Evolutionary conservation across 2,329 filamentous ascomycete genomes (phyloP), one percentile per base, ranked within the genome.

Genomic region (Pseudogymnoascus sp.): DNA sequence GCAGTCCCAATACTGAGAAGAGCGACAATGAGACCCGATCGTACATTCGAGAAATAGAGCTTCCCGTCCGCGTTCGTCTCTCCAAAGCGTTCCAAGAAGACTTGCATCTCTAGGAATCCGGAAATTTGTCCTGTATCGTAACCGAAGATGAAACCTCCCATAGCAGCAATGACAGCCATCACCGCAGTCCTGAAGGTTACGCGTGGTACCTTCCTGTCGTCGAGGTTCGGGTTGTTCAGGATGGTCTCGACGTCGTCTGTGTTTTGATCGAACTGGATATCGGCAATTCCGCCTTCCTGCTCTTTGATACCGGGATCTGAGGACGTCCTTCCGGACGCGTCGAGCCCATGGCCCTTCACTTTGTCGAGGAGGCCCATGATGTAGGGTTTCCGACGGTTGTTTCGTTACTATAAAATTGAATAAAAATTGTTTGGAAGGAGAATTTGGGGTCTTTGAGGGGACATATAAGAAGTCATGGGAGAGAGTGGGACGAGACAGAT

Each of bases 21-120:
- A 22, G 66, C 69, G 64, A 86, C 82, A 66, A 89, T 85, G 22
- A 85, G 81, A 61, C 87, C 87, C 66, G 86, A 84, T 62, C 86
- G 79, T 4, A 81, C 81, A 28, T 86, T 83, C 61, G 78, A 81
- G 73, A 89, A 89, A 31, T 65, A 67, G 26, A 70, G 71, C 1
- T 70, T 70, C 6, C 14, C 56, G 3, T 70, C 67, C 12, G 67
- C 63, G 2, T 73, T 69, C 11, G 68, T 66, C 41, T 79, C 70
- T 28, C 83, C 84, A 66, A 88, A 88, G 50, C 83, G 81, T 6
- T 70, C 61, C 35, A 78, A 74, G 65, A 82, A 88, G 69, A 88
- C 80, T 0, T 72, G 28, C 85, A 88, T 88, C 64, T 80, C 75
- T 68, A 88, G 81, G 73, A 86, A 87, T 53, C 82, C 81, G 79